Evolutionary conservation across 1,284 basidiomycete genomes (phyloP), one percentile per base, ranked within the genome.

Genomic region (Microbotryum scabiosae): DNA sequence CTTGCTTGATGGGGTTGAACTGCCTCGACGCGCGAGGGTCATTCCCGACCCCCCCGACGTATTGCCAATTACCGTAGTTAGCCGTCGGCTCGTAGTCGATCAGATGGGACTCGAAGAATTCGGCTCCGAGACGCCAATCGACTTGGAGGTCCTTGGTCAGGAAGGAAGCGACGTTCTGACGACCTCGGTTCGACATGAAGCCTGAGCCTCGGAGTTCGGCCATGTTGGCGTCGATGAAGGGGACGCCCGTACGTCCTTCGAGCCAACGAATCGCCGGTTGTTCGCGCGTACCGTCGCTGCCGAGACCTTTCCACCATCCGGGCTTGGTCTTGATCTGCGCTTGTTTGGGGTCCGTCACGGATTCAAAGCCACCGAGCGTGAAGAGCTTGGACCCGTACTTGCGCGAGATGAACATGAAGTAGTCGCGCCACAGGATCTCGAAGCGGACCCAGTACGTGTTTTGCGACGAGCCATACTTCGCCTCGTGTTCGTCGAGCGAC

Each of bases 1-100:
- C 78, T 69, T 82, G 81, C 71, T 82, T 82, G 73, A 82, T 77
- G 16, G 78, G 79, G 70, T 82, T 82, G 75, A 81, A 82, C 65
- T 80, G 79, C 30, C 80, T 70, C 8, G 75, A 77, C 3, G 79
- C 78, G 1, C 81, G 74, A 5, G 81, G 79, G 66, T 82, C 81
- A 70, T 81, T 82, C 8, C 81, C 81, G 25, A 81, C 79, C 21
- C 81, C 81, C n/a, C 78, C 78, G 28, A 77, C 75, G 46, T 64
- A 64, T 46, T 73, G 74, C 79, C 79, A 80, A 59, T 80, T 80
- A 2, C 78, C 78, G 73, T 76, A 79, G 57, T 76, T 76, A 21
- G 70, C 54, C 9, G 59, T 64, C 8, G 64, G 59, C 57, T 79
- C 79, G 60, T 79, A 76, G 67, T 79, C 78, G 3, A 79, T 65